Evolutionary conservation across 352 stramenopile species (phyloP).

Genomic region (Phytophthora ramorum): DNA sequence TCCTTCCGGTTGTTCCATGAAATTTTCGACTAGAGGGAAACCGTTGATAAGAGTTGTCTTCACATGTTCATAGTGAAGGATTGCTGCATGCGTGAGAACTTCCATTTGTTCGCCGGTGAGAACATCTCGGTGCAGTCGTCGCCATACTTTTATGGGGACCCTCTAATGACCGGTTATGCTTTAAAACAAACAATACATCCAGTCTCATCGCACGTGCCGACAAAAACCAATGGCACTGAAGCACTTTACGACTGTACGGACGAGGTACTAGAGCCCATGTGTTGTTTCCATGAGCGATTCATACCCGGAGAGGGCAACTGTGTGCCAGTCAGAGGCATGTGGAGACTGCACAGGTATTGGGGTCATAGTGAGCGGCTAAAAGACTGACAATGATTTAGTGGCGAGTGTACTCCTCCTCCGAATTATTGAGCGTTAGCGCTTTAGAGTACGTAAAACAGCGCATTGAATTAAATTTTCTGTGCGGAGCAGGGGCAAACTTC

Average conservation of each 20-base stretch:
- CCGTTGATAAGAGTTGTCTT: conserved; percentile 8
- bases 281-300: neutral
- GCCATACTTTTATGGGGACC: too few species aligned
- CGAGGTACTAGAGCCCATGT: neutral
- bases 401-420: neutral
- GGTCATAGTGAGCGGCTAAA: neutral
- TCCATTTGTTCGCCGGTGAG: conserved; percentile 5
- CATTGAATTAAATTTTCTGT: too few species aligned
- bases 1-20: conserved; percentile 9
- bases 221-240: conserved; percentile 4
- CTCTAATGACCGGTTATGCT: neutral
- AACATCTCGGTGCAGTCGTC: conserved; percentile 8
- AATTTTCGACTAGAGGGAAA: conserved; percentile 1
- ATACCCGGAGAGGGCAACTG: too few species aligned
- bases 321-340: neutral
- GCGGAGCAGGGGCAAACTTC: too few species aligned
- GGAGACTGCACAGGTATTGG: neutral
- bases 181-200: conserved; percentile 5
- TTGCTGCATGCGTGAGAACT: conserved; percentile 10
- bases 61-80: conserved; percentile 8
- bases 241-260: neutral
- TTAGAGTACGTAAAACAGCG: neutral
- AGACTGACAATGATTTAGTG: neutral
- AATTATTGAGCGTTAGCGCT: neutral
- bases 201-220: neutral